Conservation (phyloP, 495 filamentous ascomycete species). For the Xylaria grammica region DNA sequence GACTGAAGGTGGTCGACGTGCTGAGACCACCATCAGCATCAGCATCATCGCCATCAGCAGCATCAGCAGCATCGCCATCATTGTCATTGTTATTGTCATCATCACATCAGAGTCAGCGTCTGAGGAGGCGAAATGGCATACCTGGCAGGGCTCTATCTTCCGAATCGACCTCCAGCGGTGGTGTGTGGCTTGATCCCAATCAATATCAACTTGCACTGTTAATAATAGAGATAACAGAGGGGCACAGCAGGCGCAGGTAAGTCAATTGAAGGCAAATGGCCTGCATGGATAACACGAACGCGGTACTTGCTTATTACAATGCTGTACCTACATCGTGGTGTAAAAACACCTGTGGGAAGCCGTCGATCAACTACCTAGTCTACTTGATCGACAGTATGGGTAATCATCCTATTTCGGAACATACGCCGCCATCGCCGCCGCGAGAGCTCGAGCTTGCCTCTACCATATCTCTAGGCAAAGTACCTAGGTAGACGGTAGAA, state of each 20-base stretch:
- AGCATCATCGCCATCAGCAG: too few species aligned
- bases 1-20: background rate
- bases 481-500: background rate
- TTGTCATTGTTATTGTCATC: background rate
- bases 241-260: background rate
- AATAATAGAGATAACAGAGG: background rate
- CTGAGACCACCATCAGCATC: background rate
- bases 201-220: background rate
- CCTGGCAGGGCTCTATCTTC: background rate
- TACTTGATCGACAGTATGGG: conserved; percentile 20
- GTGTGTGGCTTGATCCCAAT: conserved; percentile 17
- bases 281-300: background rate
- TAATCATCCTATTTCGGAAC: conserved; percentile 11
- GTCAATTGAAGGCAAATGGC: background rate
- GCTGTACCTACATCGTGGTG: conserved; percentile 1
- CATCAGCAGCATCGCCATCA: too few species aligned
- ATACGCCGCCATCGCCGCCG: conserved; percentile 11
- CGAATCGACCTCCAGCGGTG: background rate
- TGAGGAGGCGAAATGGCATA: background rate
- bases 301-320: conserved; percentile 12
- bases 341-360: conserved; percentile 1
- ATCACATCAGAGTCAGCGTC: background rate
- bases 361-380: conserved; percentile 16
- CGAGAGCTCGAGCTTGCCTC: background rate
- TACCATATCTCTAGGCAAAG: too few species aligned